These are phyloP conservation scores for Aspergillus sp. DNA, from an alignment of 2,329 filamentous ascomycete genomes.

Conservation along the genomic window DNA sequence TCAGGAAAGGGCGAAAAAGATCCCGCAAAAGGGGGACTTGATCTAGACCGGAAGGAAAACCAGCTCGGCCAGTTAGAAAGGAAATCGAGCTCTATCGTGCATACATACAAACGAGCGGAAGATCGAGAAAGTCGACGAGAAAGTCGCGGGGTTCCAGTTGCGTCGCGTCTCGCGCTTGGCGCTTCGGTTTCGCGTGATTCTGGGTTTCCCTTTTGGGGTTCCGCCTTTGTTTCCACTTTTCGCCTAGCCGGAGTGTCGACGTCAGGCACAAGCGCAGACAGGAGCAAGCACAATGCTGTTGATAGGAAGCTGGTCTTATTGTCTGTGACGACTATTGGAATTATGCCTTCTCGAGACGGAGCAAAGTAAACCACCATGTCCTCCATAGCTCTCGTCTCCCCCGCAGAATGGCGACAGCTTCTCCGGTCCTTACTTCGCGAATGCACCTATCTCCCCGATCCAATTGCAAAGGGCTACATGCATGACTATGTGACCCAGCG, in stretches of 20 bases:
- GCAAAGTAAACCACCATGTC: background rate
- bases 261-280: background rate
- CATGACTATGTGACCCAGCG: slow-evolving; percentile 40
- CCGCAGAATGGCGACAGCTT: slow-evolving; percentile 36
- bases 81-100: background rate
- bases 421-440: slow-evolving; percentile 52
- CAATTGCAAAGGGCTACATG: slow-evolving; percentile 44
- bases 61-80: background rate
- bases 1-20: slow-evolving; percentile 7
- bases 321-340: background rate
- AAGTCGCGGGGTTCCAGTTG: slow-evolving; percentile 17
- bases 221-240: slow-evolving; percentile 4
- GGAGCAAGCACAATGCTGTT: background rate
- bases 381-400: slow-evolving; percentile 7
- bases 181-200: slow-evolving; percentile 13
- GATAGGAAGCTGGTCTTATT: background rate
- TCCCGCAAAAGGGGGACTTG: too few relatives aligned
- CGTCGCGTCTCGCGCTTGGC: slow-evolving; percentile 21
- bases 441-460: slow-evolving; percentile 53
- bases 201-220: slow-evolving; percentile 13
- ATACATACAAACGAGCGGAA: slow-evolving; percentile 2
- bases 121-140: slow-evolving; percentile 3
- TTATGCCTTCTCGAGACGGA: background rate
- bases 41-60: too few relatives aligned
- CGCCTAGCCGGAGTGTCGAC: background rate